These are phyloP conservation scores for Maudiozyma bulderi DNA, from an alignment of 805 yeast species.

Conservation along the genomic window DNA sequence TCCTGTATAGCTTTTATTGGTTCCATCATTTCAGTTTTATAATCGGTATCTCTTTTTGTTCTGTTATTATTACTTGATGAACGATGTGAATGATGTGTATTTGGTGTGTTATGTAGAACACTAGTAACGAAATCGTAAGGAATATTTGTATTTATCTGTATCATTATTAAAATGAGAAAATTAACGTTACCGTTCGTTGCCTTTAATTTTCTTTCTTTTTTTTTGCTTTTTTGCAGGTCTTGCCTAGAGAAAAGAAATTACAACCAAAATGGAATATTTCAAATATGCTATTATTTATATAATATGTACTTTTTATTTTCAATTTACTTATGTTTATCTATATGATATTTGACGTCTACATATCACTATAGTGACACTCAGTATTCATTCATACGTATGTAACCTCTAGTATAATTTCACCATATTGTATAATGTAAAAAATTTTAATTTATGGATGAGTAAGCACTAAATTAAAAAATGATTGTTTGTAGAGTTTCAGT, in stretches of 20 bases:
- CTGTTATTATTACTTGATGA: neutral
- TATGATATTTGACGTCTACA: neutral
- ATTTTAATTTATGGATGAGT: slow-evolving; percentile 1
- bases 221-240: no score
- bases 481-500: no score
- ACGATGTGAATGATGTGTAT: neutral
- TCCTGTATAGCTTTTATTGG: neutral
- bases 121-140: slow-evolving; percentile 1
- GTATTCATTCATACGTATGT: no score
- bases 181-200: no score
- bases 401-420: no score
- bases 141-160: neutral
- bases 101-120: neutral
- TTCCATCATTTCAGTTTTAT: neutral
- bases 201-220: no score
- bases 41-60: neutral
- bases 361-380: no score
- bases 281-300: no score
- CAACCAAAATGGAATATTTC: no score
- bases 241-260: no score
- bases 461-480: slow-evolving; percentile 1
- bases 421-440: neutral
- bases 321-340: neutral
- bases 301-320: neutral
- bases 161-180: neutral